phyloP scores from a whole-genome alignment of 352 stramenopile genomes.

The Phytopythium mirpurense region DNA sequence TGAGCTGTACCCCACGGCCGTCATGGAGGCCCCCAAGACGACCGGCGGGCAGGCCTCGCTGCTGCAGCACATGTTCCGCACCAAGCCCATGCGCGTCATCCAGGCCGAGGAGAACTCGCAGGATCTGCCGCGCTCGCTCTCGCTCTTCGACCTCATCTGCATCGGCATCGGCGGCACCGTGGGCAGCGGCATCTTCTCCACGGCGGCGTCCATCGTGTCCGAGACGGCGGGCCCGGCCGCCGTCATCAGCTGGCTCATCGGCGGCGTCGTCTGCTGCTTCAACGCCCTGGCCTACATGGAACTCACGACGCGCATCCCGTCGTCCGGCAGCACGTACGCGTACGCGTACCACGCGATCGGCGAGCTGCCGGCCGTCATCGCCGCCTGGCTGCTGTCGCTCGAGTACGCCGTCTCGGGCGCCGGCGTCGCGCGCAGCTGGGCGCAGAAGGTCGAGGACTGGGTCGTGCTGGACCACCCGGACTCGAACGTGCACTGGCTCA shows the following conservation, averaged over 20 bases:
- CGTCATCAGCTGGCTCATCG: constrained; percentile 67
- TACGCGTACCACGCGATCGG: constrained; percentile 90
- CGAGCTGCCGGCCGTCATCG: constrained; percentile 86
- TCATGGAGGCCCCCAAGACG: no score
- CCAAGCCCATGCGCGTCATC: constrained; percentile 54
- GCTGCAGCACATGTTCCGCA: constrained; percentile 25
- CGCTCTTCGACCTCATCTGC: constrained; percentile 78
- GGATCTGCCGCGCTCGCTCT: constrained; percentile 46
- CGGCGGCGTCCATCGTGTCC: constrained; percentile 56
- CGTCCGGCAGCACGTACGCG: constrained; percentile 85
- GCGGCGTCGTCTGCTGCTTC: constrained; percentile 63
- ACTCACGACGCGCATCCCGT: constrained; percentile 73
- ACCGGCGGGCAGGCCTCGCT: no score
- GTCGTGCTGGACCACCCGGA: constrained; percentile 32
- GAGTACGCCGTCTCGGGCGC: constrained; percentile 88
- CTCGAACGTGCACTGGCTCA: constrained; percentile 41
- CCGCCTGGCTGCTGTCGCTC: constrained; percentile 78
- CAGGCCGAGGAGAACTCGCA: constrained; percentile 43
- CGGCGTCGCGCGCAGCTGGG: constrained; percentile 90
- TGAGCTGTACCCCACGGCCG: no score
- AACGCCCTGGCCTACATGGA: constrained; percentile 87
- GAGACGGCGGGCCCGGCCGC: constrained; percentile 66
- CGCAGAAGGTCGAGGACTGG: constrained; percentile 84
- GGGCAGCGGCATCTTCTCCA: constrained; percentile 85
- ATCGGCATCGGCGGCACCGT: constrained; percentile 89